Evolutionary conservation across 108 stramenopile species (phyloP).

Genomic region (Parietichytrium sp.): DNA sequence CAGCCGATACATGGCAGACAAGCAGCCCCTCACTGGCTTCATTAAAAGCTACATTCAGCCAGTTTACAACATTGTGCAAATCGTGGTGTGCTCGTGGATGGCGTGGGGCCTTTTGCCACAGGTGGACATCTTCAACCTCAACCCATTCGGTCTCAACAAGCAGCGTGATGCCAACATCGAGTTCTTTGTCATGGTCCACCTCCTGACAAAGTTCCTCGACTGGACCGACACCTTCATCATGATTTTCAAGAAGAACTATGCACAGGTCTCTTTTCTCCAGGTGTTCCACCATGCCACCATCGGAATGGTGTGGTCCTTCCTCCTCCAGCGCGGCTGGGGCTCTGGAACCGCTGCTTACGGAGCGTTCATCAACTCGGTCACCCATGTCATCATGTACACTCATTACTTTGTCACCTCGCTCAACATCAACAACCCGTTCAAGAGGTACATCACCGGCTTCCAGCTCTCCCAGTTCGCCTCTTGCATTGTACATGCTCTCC

Average conservation of each 20-base stretch:
- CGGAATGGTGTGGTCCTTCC: background rate
- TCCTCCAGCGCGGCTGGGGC: background rate
- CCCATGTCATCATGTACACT: slow-evolving; percentile 39
- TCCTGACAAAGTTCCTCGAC: slow-evolving; percentile 32
- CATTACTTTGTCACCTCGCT: background rate
- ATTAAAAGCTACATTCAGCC: background rate
- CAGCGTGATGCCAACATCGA: background rate
- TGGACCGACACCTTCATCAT: slow-evolving; percentile 36
- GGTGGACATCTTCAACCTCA: background rate
- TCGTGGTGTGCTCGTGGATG: background rate
- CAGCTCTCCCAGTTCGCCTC: slow-evolving; percentile 13
- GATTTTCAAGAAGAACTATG: background rate
- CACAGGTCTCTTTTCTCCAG: slow-evolving; percentile 37
- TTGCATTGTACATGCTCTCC: background rate
- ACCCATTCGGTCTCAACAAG: background rate
- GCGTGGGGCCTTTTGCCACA: background rate
- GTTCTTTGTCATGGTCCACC: slow-evolving; percentile 24
- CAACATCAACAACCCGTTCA: slow-evolving; percentile 23
- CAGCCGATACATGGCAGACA: background rate
- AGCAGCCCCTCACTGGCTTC: background rate
- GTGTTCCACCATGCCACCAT: slow-evolving; percentile 40
- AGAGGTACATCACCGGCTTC: background rate
- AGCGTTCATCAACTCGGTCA: background rate
- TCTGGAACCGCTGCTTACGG: background rate
- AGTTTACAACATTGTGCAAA: background rate